These are phyloP conservation scores for Areca catechu DNA, from an alignment of 176 grass and related monocot genomes.

Conservation along the genomic window DNA sequence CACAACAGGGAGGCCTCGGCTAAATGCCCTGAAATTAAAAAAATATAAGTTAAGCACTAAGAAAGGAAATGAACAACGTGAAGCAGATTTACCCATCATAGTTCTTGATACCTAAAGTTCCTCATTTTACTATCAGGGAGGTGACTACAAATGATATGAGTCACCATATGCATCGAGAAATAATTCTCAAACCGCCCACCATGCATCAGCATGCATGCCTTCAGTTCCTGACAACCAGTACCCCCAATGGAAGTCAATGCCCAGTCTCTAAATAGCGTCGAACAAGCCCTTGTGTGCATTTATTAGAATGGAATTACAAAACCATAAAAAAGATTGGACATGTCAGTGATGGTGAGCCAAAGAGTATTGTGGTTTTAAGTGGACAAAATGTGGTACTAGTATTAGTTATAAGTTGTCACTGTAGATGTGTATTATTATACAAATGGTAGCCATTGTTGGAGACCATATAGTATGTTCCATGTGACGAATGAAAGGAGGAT, in stretches of 20 bases:
- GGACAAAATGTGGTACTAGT: no score
- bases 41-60: background rate
- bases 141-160: slow-evolving; percentile 69
- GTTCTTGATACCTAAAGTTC: slow-evolving; percentile 53
- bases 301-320: no score
- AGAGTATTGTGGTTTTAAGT: no score
- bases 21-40: slow-evolving; percentile 59
- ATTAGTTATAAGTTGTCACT: no score
- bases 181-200: slow-evolving; percentile 86
- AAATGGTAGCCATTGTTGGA: no score
- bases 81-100: background rate
- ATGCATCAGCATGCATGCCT: slow-evolving; percentile 80
- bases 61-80: background rate
- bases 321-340: no score
- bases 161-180: slow-evolving; percentile 71
- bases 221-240: slow-evolving; percentile 47
- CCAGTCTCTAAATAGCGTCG: background rate
- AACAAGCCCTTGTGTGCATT: background rate
- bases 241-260: background rate
- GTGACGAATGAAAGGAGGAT: no score
- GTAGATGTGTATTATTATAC: no score
- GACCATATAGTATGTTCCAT: no score
- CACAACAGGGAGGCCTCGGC: slow-evolving; percentile 63
- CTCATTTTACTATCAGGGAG: slow-evolving; percentile 73
- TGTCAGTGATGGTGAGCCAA: no score